These are phyloP conservation scores for Lichtheimia ornata DNA, from an alignment of 371 early-diverging fungal genomes.

Conservation along the genomic window DNA sequence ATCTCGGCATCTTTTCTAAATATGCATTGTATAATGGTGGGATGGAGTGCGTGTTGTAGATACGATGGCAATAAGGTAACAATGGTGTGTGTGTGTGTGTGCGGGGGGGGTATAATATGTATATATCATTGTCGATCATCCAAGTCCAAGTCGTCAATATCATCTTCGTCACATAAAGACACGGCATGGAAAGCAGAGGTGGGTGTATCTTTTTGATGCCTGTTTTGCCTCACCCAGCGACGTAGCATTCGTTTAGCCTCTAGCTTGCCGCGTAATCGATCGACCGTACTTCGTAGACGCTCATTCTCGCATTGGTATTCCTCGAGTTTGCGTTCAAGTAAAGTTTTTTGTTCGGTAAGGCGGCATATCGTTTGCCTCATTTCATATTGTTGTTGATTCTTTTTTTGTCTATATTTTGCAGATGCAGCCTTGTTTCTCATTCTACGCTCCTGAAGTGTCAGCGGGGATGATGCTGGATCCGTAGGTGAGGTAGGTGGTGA, in stretches of 20 bases:
- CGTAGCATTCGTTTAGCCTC: constrained; percentile 63
- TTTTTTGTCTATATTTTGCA: constrained; percentile 67
- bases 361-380: constrained; percentile 53
- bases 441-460: constrained; percentile 57
- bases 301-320: constrained; percentile 56
- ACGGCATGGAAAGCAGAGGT: constrained; percentile 5
- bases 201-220: constrained; percentile 13
- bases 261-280: constrained; percentile 56
- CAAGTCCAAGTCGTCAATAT: background rate
- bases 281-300: constrained; percentile 45
- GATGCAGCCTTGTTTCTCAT: constrained; percentile 66
- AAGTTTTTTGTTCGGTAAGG: constrained; percentile 54
- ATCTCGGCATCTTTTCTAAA: too few relatives aligned
- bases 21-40: too few relatives aligned
- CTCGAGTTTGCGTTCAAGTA: constrained; percentile 52
- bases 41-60: too few relatives aligned
- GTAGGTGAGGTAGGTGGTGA: background rate
- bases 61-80: too few relatives aligned
- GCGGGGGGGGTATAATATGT: too few relatives aligned
- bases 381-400: constrained; percentile 61
- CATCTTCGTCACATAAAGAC: constrained; percentile 7
- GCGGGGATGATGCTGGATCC: constrained; percentile 17
- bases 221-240: constrained; percentile 42
- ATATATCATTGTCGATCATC: background rate
- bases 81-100: too few relatives aligned